Evolutionary conservation across 768 basidiomycete genomes (phyloP).

Genomic region (Dacryopinax spathularia): DNA sequence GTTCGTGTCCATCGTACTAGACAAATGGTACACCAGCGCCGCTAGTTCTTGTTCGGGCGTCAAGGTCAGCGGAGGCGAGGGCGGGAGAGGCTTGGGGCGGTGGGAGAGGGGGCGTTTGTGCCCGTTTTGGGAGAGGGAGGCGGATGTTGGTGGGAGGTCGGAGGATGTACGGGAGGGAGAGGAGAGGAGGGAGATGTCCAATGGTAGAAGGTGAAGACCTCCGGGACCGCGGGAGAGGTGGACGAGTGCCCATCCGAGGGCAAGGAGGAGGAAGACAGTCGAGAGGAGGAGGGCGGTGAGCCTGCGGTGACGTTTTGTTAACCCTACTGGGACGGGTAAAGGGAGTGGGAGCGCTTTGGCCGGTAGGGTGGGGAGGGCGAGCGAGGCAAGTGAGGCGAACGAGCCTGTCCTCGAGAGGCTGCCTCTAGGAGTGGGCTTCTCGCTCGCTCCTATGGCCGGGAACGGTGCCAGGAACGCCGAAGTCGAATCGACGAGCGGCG

Average conservation of each 20-base stretch:
- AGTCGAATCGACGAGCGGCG: not conserved
- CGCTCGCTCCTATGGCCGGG: not conserved
- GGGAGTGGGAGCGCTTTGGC: not conserved
- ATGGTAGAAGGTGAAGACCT: constrained; percentile 24
- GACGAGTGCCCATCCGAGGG: constrained; percentile 37
- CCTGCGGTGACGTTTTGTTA: not conserved
- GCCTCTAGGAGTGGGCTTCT: not conserved
- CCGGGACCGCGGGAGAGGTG: constrained; percentile 43
- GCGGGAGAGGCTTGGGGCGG: constrained; percentile 5
- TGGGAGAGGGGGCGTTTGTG: constrained; percentile 13
- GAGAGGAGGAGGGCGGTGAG: not conserved
- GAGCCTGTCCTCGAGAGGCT: not conserved
- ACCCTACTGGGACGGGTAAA: not conserved
- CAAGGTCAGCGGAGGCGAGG: constrained; percentile 34
- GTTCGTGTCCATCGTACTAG: constrained; percentile 52
- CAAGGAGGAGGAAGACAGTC: constrained; percentile 33
- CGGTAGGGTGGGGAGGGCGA: not conserved
- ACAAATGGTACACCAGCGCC: constrained; percentile 58
- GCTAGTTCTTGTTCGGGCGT: constrained; percentile 51
- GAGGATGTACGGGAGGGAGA: constrained; percentile 22
- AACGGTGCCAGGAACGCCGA: not conserved
- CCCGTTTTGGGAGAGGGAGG: constrained; percentile 6
- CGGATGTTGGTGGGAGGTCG: constrained; percentile 1
- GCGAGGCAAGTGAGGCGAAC: not conserved
- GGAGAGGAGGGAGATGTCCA: constrained; percentile 20